Evolutionary conservation across 73 alveolate genomes (phyloP), one percentile per base, ranked within the genome.

Genomic region (Paramecium caudatum): DNA sequence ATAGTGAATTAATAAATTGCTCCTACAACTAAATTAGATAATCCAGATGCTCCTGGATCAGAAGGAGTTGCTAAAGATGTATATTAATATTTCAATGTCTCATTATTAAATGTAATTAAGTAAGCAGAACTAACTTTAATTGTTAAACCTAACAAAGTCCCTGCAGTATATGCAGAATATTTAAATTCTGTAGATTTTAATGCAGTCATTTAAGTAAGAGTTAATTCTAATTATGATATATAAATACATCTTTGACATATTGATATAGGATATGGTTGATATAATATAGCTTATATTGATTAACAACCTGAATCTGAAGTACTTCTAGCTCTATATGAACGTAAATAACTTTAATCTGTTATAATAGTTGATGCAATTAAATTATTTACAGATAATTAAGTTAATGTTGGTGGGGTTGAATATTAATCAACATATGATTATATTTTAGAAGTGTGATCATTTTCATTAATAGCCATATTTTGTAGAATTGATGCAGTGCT

Each of bases 371-470:
- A 50, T 15, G 37, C 15, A 23, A 55, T 55, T 37, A 23, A 55
- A 55, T 55, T 23, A 3, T 16, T 7, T 19, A 21, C 37, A 10
- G 80, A 55, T 23, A 23, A 55, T 27, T 43, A 7, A 10, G 46
- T 23, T 27, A 23, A 0, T 23, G 46, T 2, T 0, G 80, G 23
- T 2, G 3, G 23, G 13, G 23, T 55, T 23, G 2, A 5, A 23
- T 23, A 55, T 55, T 55, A 10, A 2, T 7, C 1, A 2, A 7
- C 12, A 0, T 55, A 23, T 21, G 23, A 37, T 9, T 55, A 16
- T 55, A 55, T 55, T 55, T 55, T 55, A 23, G 80, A 15, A 23
- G 80, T 23, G 30, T 55, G 30, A 55, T 55, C 80, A 12, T 55
- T 55, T 55, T 37, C 23, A 23, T 55, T 10, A 10, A 55, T 27